Conservation (phyloP, 2,329 filamentous ascomycete species). For the Sordariomycetes sp. region DNA sequence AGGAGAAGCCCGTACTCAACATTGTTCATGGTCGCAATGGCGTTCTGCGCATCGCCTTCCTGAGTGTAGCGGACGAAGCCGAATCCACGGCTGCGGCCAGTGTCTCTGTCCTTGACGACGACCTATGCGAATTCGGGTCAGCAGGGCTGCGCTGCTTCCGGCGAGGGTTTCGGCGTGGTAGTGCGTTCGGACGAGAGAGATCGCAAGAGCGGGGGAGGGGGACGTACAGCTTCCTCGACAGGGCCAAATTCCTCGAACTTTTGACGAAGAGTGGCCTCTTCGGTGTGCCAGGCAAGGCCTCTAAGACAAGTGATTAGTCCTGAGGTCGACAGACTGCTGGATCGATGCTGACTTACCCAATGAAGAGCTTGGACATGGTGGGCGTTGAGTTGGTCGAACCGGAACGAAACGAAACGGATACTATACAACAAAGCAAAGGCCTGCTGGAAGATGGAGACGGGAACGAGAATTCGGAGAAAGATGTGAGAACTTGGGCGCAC, state of each 20-base stretch:
- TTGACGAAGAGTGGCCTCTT: constrained; percentile 73
- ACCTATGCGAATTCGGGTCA: constrained; percentile 47
- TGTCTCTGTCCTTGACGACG: constrained; percentile 96
- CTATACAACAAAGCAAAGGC: neutral
- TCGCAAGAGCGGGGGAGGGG: neutral
- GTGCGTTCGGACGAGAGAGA: no score
- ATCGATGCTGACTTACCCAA: constrained; percentile 58
- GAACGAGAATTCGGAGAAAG: neutral
- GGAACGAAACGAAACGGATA: neutral
- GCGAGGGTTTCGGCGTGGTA: neutral
- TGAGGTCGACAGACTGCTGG: constrained; percentile 10
- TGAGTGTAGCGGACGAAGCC: constrained; percentile 87
- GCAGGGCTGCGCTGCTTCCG: constrained; percentile 1
- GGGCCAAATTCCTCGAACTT: constrained; percentile 90
- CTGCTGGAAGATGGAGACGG: neutral
- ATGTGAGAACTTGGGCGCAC: neutral
- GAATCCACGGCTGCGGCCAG: constrained; percentile 91
- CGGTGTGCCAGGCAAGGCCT: constrained; percentile 97
- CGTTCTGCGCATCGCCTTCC: constrained; percentile 66
- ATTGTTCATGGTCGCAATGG: constrained; percentile 76
- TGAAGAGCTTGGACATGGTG: constrained; percentile 87
- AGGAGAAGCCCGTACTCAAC: constrained; percentile 58
- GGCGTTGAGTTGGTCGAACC: constrained; percentile 8
- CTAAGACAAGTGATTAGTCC: constrained; percentile 37
- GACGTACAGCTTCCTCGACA: constrained; percentile 90